Evolutionary conservation across 495 filamentous ascomycete species (phyloP).

Genomic region (Penicillium desertorum): DNA sequence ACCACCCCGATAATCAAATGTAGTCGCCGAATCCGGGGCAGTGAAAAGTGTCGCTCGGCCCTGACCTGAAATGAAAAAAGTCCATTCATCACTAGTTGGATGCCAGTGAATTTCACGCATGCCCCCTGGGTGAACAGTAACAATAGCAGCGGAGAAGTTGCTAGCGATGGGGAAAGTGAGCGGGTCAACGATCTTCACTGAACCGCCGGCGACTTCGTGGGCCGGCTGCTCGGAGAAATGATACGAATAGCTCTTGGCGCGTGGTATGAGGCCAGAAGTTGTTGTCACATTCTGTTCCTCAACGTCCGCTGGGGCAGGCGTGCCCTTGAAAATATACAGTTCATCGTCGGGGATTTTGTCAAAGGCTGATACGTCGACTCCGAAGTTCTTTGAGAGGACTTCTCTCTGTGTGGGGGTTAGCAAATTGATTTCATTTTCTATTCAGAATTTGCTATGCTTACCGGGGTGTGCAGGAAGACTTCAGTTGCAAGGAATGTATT

Average conservation of each 20-base stretch:
- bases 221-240: constrained; percentile 65
- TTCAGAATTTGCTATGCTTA: constrained; percentile 10
- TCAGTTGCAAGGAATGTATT: constrained; percentile 68
- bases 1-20: constrained; percentile 74
- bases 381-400: constrained; percentile 64
- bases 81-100: constrained; percentile 72
- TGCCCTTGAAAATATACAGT: constrained; percentile 71
- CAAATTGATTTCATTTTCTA: background rate
- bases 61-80: constrained; percentile 67
- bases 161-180: constrained; percentile 59
- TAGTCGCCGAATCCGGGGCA: constrained; percentile 56
- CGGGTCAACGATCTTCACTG: constrained; percentile 67
- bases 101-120: constrained; percentile 85
- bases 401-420: constrained; percentile 38
- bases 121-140: constrained; percentile 66
- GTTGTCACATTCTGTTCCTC: constrained; percentile 61
- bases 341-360: constrained; percentile 58
- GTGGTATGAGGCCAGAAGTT: constrained; percentile 55
- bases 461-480: constrained; percentile 58
- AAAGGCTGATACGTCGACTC: constrained; percentile 53
- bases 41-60: constrained; percentile 67
- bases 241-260: constrained; percentile 58
- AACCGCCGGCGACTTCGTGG: constrained; percentile 58
- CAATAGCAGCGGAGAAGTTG: constrained; percentile 62
- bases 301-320: constrained; percentile 59